Base-by-base conservation (phyloP, 2,329 filamentous ascomycete species). In the Penicillium crustosum region DNA sequence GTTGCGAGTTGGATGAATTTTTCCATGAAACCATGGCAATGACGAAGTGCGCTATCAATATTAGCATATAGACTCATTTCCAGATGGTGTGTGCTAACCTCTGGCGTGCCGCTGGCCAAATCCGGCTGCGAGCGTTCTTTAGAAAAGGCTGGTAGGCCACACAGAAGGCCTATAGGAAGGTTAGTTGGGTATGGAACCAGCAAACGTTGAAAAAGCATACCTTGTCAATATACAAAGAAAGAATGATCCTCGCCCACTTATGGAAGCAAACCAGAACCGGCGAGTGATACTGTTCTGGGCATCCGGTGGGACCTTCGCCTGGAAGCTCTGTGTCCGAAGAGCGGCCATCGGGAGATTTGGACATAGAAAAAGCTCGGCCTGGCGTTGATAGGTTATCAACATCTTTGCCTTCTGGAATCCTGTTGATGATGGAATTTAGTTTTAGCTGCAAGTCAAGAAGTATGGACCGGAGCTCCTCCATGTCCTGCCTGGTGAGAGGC, bases 111-210 rank as follows among this genome's bases (percentile, higher is more conserved):
- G 73, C 69, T 9, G 72, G 73, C 78, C 78, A 81, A 21, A 81
- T 73, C 29, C 77, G 75, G 63, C 77, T 79, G 55, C 75, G 78
- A 17, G 75, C 75, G 55, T 80, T 80, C 60, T 80, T 80, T 17
- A 81, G 65, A 42, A 80, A 80, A 8, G 78, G 78, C 56, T 79
- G 78, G 59, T 80, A 81, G 23, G 77, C 76, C 50, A 80, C 75
- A 57, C 78, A 79, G 49, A 76, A 78, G 6, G 76, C 75, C 74
- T 77, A 33, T 7, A n/a, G 10, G 21, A 70, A 55, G 15, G 27
- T 50, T 7, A 53, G 27, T 39, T 17, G 3, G 38, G 23, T 13
- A 21, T 15, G 5, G 21, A 29, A 17, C 0, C 4, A n/a, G 6
- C 4, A n/a, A 31, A n/a, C 10, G 23, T 47, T 7, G 19, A 35